Conservation (phyloP, 768 basidiomycete species). For the Termitomyces eurrhizus region DNA sequence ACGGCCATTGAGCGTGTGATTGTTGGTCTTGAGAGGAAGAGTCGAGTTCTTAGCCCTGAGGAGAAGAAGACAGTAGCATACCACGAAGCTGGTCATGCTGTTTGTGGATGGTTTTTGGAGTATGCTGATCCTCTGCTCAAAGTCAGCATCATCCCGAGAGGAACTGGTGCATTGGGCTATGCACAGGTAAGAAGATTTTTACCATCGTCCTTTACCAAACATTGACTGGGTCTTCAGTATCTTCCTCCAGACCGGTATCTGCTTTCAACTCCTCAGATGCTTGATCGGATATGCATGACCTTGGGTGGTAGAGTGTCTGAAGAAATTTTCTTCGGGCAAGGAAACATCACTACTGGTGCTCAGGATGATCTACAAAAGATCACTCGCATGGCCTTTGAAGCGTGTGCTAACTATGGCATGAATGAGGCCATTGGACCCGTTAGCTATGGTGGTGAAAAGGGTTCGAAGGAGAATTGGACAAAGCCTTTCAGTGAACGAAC, state of each 20-base stretch:
- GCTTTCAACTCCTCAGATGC: constrained; percentile 90
- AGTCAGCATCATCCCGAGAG: constrained; percentile 97
- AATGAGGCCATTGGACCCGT: constrained; percentile 92
- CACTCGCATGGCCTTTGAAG: constrained; percentile 96
- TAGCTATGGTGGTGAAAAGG: constrained; percentile 89
- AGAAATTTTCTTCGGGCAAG: constrained; percentile 92
- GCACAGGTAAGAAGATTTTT: constrained; percentile 63
- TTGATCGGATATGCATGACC: constrained; percentile 97
- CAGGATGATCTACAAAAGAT: constrained; percentile 99
- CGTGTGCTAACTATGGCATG: constrained; percentile 96
- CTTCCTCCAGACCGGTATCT: constrained; percentile 95
- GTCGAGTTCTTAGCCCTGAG: constrained; percentile 84
- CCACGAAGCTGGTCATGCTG: constrained; percentile 98
- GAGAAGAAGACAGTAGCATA: constrained; percentile 99
- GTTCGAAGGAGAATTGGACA: constrained; percentile 83
- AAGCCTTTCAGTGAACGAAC: constrained; percentile 99
- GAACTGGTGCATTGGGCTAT: constrained; percentile 93
- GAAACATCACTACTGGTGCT: constrained; percentile 95
- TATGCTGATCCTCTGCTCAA: constrained; percentile 96
- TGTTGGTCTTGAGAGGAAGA: constrained; percentile 95
- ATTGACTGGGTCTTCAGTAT: constrained; percentile 48
- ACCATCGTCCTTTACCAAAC: constrained; percentile 9
- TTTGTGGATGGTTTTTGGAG: constrained; percentile 98
- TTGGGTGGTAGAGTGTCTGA: constrained; percentile 97
- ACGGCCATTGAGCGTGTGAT: constrained; percentile 98